Base-by-base conservation (phyloP, 306 rosid genomes). In the Vicia villosa region DNA sequence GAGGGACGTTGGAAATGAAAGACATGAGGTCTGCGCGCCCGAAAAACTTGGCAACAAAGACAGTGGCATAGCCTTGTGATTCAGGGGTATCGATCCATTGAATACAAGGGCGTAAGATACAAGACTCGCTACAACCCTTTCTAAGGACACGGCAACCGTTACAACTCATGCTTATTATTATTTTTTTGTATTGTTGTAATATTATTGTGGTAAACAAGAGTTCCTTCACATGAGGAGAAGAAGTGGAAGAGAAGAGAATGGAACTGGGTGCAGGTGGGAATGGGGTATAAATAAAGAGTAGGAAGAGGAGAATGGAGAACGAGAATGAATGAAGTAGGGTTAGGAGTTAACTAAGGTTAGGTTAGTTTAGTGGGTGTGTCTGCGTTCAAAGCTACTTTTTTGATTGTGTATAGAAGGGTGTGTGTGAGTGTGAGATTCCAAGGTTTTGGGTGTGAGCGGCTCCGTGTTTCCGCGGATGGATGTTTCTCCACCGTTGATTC, bases 1-100 rank as follows among this genome's bases (percentile, higher is more conserved):
- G 75, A 1, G 97, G 97, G 4, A 94, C 97, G 84, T 94, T 94
- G 70, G 97, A 88, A 77, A 94, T 94, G 88, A 94, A 94, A 64
- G 98, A 87, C 90, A 94, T 90, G 52, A 94, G 98, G 57, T 96
- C 98, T 10, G 98, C 98, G 17, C 98, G 98, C 82, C 98, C 98
- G 22, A 94, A 94, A 85, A 94, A 94, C 86, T 94, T 94, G 76
- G 98, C 98, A 1, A 94, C 97, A 49, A 94, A 94, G 63, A 90
- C 91, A 10, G 98, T 94, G 51, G 98, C 98, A 72, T 94, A 87
- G 19, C 97, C 98, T 80, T 94, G 98, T 11, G 98, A 84, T 70
- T 94, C 97, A 19, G 97, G 84, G 46, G 82, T 84, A 0, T 90
- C 97, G 63, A 94, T 94, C 97, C 96, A 90, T 73, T 90, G 98